A percentile compares a stretch with the other conserved stretches of the same genome.
Evolutionary conservation across 306 rosid species (phyloP).

Genomic region (Delonix regia): DNA sequence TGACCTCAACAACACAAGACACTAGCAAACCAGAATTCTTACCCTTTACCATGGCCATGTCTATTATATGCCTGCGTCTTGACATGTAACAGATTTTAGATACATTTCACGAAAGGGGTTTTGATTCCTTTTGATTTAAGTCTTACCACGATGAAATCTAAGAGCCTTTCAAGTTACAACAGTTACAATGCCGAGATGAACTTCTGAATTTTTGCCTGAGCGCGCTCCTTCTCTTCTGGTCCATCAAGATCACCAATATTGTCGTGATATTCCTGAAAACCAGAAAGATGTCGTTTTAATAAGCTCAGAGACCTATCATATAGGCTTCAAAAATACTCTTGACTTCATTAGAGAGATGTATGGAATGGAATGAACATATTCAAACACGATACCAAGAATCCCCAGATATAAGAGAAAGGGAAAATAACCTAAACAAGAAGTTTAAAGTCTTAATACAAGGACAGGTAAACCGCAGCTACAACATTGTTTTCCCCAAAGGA

Average conservation of each 20-base stretch:
- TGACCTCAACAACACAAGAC: constrained; percentile 16
- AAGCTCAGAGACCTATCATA: not conserved
- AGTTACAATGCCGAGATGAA: constrained; percentile 70
- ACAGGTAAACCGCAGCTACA: not conserved
- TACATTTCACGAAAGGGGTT: not conserved
- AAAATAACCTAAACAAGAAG: not conserved
- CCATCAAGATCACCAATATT: constrained; percentile 94
- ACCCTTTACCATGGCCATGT: constrained; percentile 6
- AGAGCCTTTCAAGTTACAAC: constrained; percentile 28
- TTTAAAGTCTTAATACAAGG: not conserved
- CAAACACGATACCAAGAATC: not conserved
- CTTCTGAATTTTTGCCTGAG: constrained; percentile 80
- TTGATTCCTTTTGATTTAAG: constrained; percentile 10
- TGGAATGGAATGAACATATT: constrained; percentile 1
- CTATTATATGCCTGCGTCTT: constrained; percentile 13
- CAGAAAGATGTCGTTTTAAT: not conserved
- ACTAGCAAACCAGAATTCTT: constrained; percentile 31
- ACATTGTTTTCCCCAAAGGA: not conserved
- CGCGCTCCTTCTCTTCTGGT: constrained; percentile 87
- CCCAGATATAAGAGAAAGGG: not conserved
- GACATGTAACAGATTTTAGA: constrained; percentile 28
- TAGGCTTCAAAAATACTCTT: not conserved
- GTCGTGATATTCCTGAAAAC: constrained; percentile 81
- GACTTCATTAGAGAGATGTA: not conserved
- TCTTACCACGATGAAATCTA: not conserved